Evolutionary conservation across 495 filamentous ascomycete genomes (phyloP), one percentile per base, ranked within the genome.

Genomic region (Xylaria cubensis): DNA sequence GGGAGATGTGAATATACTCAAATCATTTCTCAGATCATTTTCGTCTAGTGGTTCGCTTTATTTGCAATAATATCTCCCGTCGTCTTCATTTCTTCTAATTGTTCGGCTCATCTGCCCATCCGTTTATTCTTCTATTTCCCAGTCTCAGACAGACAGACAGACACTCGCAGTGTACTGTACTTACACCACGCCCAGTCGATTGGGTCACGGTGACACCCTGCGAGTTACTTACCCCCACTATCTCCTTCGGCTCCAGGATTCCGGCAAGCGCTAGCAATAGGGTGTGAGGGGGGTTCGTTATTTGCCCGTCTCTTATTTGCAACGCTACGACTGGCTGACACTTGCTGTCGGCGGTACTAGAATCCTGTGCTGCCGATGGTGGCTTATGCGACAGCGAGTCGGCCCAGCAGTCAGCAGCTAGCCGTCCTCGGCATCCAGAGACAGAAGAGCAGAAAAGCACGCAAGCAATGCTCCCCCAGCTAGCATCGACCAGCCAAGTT

Each of bases 391-490:
- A 36, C 61, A 29, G 68, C 39, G 50, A 32, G 62, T 46, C 44
- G 62, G 41, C 51, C 61, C 61, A 46, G 50, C 61, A 39, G 58
- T 21, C 36, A 64, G 50, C 62, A 64, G 62, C 21, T 26, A 50
- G 50, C 42, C 36, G 32, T 51, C 51, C 21, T 72, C 61, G 62
- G 63, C 48, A 34, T 67, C 15, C 36, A 61, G 62, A 55, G 36
- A 21, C 24, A 15, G n/a, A 7, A 26, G 46, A 55, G 65, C 50
- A 58, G 50, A 46, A 24, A 46, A 65, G 62, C 34, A 24, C 46
- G 55, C 65, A 62, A 73, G 71, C 65, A 53, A 73, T 73, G 71
- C 64, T 42, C 65, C 64, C 71, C 24, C 69, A 70, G 68, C 42
- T 44, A 29, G 53, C 64, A 26, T 62, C 70, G n/a, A 4, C 64